A percentile compares a stretch with the other conserved stretches of the same genome.
Evolutionary conservation across 2,329 filamentous ascomycete species (phyloP).

Genomic region (Simplicillium aogashimaense): DNA sequence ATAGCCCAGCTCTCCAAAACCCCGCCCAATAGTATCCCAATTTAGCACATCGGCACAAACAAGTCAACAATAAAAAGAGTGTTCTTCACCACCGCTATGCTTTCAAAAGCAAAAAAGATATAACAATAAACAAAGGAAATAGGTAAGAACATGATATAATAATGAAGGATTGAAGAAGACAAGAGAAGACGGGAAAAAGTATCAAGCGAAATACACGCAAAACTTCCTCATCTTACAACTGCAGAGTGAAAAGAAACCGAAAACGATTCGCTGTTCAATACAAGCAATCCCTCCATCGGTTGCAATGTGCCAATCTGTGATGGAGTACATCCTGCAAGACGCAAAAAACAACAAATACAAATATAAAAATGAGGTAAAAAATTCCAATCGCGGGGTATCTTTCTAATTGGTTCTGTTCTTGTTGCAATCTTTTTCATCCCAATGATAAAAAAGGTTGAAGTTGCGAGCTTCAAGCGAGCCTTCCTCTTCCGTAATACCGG

Average conservation of each 20-base stretch:
- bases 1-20: not conserved
- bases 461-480: not conserved
- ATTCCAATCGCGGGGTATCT: slow-evolving; percentile 14
- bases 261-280: slow-evolving; percentile 5
- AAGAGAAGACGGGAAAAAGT: slow-evolving; percentile 2
- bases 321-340: not conserved
- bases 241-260: slow-evolving; percentile 2
- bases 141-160: slow-evolving; percentile 4
- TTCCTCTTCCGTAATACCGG: not conserved
- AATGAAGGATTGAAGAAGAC: slow-evolving; percentile 4
- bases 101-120: not conserved
- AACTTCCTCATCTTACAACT: not conserved
- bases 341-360: slow-evolving; percentile 4
- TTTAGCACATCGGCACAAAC: slow-evolving; percentile 2
- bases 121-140: slow-evolving; percentile 4
- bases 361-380: slow-evolving; percentile 3
- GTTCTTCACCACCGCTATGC: slow-evolving; percentile 9
- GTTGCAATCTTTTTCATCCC: not conserved
- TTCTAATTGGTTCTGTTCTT: slow-evolving; percentile 9
- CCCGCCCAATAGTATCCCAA: not conserved
- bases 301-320: no score
- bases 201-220: not conserved
- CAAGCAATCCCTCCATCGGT: slow-evolving; percentile 8
- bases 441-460: not conserved
- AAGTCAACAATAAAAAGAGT: slow-evolving; percentile 2